These are phyloP conservation scores for Alternaria hordeiaustralica DNA, from an alignment of 2,329 filamentous ascomycete species.

Conservation along the genomic window DNA sequence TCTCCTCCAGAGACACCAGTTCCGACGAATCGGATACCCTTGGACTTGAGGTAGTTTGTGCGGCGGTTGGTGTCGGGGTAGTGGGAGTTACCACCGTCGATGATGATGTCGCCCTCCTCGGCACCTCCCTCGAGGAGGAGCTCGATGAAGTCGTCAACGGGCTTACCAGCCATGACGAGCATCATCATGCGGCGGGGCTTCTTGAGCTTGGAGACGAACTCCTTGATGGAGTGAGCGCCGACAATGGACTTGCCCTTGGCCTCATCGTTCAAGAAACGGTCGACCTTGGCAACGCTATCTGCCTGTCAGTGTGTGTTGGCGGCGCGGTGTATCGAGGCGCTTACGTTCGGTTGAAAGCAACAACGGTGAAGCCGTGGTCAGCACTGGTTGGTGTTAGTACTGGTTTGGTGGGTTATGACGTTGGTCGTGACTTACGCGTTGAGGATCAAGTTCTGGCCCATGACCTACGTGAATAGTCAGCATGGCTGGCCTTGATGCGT, in stretches of 20 bases:
- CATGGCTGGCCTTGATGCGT: constrained; percentile 1
- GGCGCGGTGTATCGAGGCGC: constrained; percentile 4
- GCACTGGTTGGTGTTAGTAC: constrained; percentile 47
- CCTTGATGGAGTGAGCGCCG: constrained; percentile 90
- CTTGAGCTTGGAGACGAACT: constrained; percentile 97
- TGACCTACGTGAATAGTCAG: constrained; percentile 43
- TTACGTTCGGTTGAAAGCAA: constrained; percentile 94
- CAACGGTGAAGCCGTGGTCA: constrained; percentile 83
- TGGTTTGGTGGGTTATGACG: constrained; percentile 14
- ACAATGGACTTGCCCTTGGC: constrained; percentile 84
- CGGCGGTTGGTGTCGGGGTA: constrained; percentile 99
- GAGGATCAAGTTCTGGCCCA: constrained; percentile 63
- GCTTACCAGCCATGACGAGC: constrained; percentile 96
- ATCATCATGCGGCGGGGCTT: constrained; percentile 96
- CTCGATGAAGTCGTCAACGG: constrained; percentile 99
- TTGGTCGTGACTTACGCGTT: constrained; percentile 53
- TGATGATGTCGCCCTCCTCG: constrained; percentile 86
- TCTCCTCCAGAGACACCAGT: constrained; percentile 98
- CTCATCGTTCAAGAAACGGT: constrained; percentile 84
- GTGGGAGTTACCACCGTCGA: constrained; percentile 99
- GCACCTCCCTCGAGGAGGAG: constrained; percentile 69
- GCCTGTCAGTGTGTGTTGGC: constrained; percentile 25
- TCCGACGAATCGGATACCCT: constrained; percentile 95
- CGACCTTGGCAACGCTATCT: constrained; percentile 83
- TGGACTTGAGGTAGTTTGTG: constrained; percentile 81